Conservation (phyloP, 129 eudicot species). For the Sambucus nigra region DNA sequence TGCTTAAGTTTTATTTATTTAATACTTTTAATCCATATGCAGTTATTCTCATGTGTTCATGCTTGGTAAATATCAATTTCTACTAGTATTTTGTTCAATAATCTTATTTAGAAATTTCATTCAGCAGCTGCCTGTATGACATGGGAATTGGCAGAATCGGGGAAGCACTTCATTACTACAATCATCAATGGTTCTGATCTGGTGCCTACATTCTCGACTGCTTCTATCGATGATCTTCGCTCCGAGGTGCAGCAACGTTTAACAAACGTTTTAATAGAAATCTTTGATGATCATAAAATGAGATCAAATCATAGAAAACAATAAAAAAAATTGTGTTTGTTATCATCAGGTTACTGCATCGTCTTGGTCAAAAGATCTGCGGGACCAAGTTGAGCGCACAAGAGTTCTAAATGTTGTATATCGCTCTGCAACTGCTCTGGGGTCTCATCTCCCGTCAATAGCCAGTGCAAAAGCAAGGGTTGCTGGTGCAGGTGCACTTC, state of each 20-base stretch:
- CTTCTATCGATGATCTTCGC: constrained; percentile 95
- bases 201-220: constrained; percentile 93
- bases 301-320: no score
- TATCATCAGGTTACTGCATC: constrained; percentile 86
- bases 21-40: no score
- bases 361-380: constrained; percentile 92
- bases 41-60: no score
- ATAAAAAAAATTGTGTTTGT: background rate
- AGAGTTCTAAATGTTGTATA: constrained; percentile 75
- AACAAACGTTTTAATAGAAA: background rate
- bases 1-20: background rate
- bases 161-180: constrained; percentile 83
- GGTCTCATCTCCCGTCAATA: constrained; percentile 92
- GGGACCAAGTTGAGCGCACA: constrained; percentile 95
- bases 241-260: constrained; percentile 70
- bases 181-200: constrained; percentile 91
- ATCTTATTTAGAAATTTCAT: constrained; percentile 1
- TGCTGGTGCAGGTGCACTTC: constrained; percentile 92
- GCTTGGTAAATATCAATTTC: no score
- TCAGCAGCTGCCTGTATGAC: constrained; percentile 98
- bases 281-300: no score
- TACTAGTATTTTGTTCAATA: no score
- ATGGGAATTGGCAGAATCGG: constrained; percentile 97
- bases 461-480: constrained; percentile 88
- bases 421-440: constrained; percentile 93